Base-by-base conservation (phyloP, 139 green algal genomes). In the Chlamydomonas sp. region DNA sequence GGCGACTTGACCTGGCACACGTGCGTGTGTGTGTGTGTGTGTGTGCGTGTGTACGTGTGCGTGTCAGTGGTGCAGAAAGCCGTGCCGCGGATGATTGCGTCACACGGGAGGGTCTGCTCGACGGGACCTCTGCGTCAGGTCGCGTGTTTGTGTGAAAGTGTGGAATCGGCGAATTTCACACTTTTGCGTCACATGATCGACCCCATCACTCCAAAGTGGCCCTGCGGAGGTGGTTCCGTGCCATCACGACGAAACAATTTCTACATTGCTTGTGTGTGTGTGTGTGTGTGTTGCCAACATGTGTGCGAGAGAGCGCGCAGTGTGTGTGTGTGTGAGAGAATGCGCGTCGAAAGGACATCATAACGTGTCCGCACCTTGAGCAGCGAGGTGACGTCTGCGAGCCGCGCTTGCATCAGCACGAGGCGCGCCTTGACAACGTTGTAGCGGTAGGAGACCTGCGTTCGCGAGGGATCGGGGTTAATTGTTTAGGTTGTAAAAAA, bases 1-100 rank as follows among this genome's bases (percentile, higher is more conserved):
- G 85, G 85, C 70, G 82, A 86, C 75, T 88, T 88, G 28, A 89
- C 48, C 76, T 88, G 88, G 31, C 89, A 67, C 82, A 86, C 77
- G 36, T 35, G 50, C 57, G 37, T 38, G 33, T 2, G 5, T 24
- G 67, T 28, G 5, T 3, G 5, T 10, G 28, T 34, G 3, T 58
- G 34, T 8, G 16, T 61, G 16, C 24, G 10, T 34, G 50, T n/a
- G n/a, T n/a, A n/a, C n/a, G n/a, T n/a, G n/a, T n/a, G n/a, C n/a
- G n/a, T n/a, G n/a, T n/a, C n/a, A n/a, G n/a, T n/a, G n/a, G n/a
- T n/a, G n/a, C n/a, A n/a, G n/a, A n/a, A n/a, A n/a, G n/a, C n/a
- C n/a, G n/a, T n/a, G n/a, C n/a, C n/a, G n/a, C n/a, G n/a, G n/a
- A n/a, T n/a, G n/a, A n/a, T n/a, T n/a, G n/a, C n/a, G 16, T 61